Evolutionary conservation across 257 asterid genomes (phyloP), one percentile per base, ranked within the genome.

Genomic region (Henckelia pumila): DNA sequence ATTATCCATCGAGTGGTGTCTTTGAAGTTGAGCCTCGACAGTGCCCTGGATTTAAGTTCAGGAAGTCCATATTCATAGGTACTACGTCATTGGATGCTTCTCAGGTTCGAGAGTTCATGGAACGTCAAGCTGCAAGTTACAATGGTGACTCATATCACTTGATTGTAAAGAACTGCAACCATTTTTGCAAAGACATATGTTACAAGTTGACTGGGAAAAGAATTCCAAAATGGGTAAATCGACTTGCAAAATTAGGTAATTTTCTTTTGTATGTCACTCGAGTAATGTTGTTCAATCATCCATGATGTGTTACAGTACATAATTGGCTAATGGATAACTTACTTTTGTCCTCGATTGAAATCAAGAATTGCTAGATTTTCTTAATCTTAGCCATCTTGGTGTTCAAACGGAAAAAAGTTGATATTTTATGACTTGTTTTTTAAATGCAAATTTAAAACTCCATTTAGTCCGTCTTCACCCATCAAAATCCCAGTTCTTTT

Each of bases 141-240:
- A 89, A 86, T 21, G 98, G 98, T 1, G 95, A 92, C 69, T 68
- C 96, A 0, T 89, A 92, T 58, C 98, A 92, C 83, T 83, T 92
- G 82, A 92, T 92, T 64, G 93, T 79, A 58, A 92, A 92, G 86
- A 92, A 92, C 77, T 92, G 97, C 81, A 92, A 92, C 71, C 98
- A 92, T 82, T 92, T 92, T 71, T 92, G 96, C 88, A 86, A 90
- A 70, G 98, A 92, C 64, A 79, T 87, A 66, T 89, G 97, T 73
- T 68, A 79, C 81, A 79, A 86, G 83, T 79, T 92, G 64, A 89
- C 98, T 0, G 95, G 98, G 65, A 88, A 91, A 70, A 74, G 64
- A 72, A 88, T 88, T 60, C 98, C 98, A 53, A 87, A 87, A 75
- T 92, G 98, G 98, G 96, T 92, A n/a, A 89, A 92, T 75, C 88